These are phyloP conservation scores for Pachyrhizus erosus DNA, from an alignment of 306 rosid genomes.

Conservation along the genomic window DNA sequence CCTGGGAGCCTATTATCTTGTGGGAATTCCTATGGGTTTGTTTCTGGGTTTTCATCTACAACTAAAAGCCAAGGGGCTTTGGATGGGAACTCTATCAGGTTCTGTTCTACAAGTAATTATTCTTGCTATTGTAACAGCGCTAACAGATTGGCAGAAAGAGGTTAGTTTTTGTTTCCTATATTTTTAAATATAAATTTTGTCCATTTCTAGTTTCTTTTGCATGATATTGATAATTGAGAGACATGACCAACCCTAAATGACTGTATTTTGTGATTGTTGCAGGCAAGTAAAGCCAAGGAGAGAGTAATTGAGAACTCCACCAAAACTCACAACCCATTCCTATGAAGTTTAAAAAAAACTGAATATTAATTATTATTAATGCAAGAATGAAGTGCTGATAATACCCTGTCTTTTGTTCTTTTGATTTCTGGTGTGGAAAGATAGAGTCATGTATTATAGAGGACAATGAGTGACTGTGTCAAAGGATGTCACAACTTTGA, in stretches of 20 bases:
- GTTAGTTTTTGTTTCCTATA: neutral
- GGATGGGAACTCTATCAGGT: slow-evolving; percentile 57
- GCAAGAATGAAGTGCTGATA: neutral
- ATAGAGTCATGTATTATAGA: too few relatives aligned
- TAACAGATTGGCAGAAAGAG: slow-evolving; percentile 61
- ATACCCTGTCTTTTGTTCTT: neutral
- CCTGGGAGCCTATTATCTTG: slow-evolving; percentile 59
- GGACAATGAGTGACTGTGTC: too few relatives aligned
- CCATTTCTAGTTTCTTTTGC: neutral
- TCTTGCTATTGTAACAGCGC: slow-evolving; percentile 42
- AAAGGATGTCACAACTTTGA: too few relatives aligned
- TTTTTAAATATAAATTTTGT: too few relatives aligned
- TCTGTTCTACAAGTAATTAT: slow-evolving; percentile 41
- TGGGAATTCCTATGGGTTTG: slow-evolving; percentile 50
- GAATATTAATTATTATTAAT: too few relatives aligned
- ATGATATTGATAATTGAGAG: too few relatives aligned
- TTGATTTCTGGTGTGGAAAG: slow-evolving; percentile 28
- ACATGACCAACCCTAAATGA: neutral
- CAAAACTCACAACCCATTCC: neutral
- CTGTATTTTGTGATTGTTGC: slow-evolving; percentile 20
- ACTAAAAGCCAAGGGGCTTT: slow-evolving; percentile 49
- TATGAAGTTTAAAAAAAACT: neutral
- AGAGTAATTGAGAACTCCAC: slow-evolving; percentile 28
- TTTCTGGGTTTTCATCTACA: slow-evolving; percentile 47
- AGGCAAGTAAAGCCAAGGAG: slow-evolving; percentile 44